Evolutionary conservation across 78 protist genomes (phyloP).

Genomic region (Dictyostelium intermedium): DNA sequence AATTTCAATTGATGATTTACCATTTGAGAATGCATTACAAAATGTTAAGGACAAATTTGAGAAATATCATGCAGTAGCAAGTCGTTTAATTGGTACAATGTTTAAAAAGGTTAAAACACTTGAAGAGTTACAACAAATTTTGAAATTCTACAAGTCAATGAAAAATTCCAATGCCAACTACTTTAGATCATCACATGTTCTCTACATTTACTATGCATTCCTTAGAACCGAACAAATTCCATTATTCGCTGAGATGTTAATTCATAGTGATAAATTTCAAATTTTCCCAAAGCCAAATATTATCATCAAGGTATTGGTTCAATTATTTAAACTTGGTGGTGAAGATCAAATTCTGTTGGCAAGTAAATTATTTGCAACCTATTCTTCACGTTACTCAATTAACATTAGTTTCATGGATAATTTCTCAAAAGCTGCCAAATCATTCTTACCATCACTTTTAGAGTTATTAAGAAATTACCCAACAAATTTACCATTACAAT

Average conservation of each 20-base stretch:
- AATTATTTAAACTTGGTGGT: neutral
- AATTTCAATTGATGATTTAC: slow-evolving; percentile 23
- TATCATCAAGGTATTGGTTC: slow-evolving; percentile 15
- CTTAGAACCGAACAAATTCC: neutral
- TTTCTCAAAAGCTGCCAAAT: neutral
- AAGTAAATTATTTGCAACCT: neutral
- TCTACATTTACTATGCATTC: slow-evolving; percentile 27
- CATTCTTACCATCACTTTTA: neutral
- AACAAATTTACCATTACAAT: neutral
- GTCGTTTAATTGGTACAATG: neutral
- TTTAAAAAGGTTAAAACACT: slow-evolving; percentile 11
- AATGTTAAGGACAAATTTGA: slow-evolving; percentile 32
- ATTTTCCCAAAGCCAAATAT: slow-evolving; percentile 20
- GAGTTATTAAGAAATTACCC: neutral
- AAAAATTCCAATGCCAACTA: neutral
- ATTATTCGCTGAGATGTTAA: slow-evolving; percentile 42
- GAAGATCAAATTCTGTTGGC: neutral
- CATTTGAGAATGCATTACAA: slow-evolving; percentile 15
- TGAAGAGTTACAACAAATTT: slow-evolving; percentile 16
- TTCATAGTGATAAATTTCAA: slow-evolving; percentile 40
- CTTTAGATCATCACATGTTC: slow-evolving; percentile 1
- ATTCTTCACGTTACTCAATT: neutral
- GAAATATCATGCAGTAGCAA: slow-evolving; percentile 5
- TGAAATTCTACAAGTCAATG: slow-evolving; percentile 30
- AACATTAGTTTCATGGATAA: neutral